These are phyloP conservation scores for Candida glucosophila DNA, from an alignment of 1,139 yeast species.

Conservation along the genomic window DNA sequence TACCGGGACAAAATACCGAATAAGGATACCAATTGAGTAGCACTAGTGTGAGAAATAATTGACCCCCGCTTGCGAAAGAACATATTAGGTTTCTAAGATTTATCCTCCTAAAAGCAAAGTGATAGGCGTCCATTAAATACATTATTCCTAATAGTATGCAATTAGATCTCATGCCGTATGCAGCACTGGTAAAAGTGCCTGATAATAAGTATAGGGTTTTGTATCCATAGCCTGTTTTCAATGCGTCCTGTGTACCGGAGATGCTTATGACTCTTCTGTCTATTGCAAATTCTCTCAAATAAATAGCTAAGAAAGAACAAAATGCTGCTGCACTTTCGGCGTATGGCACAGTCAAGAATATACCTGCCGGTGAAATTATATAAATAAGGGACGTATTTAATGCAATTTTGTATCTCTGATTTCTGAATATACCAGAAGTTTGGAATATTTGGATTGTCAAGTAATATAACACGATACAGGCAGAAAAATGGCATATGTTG, in stretches of 20 bases:
- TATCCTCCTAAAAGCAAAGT: slow-evolving; percentile 11
- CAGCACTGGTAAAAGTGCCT: slow-evolving; percentile 49
- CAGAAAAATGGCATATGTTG: slow-evolving; percentile 44
- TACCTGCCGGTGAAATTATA: slow-evolving; percentile 69
- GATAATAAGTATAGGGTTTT: slow-evolving; percentile 35
- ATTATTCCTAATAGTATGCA: slow-evolving; percentile 63
- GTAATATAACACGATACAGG: slow-evolving; percentile 42
- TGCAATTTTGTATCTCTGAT: slow-evolving; percentile 16
- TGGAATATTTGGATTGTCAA: slow-evolving; percentile 32
- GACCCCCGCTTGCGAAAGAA: slow-evolving; percentile 46
- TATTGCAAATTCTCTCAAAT: slow-evolving; percentile 36
- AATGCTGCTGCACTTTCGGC: slow-evolving; percentile 69
- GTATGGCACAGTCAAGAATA: slow-evolving; percentile 68
- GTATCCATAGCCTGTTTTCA: slow-evolving; percentile 3
- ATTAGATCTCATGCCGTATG: slow-evolving; percentile 66
- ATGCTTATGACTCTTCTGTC: slow-evolving; percentile 10
- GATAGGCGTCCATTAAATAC: slow-evolving; percentile 49
- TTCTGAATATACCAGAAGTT: slow-evolving; percentile 11
- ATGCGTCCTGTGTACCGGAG: slow-evolving; percentile 8
- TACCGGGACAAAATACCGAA: slow-evolving; percentile 52
- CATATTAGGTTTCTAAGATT: slow-evolving; percentile 10
- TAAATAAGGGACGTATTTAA: slow-evolving; percentile 38
- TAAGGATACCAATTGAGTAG: slow-evolving; percentile 48
- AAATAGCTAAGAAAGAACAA: slow-evolving; percentile 53
- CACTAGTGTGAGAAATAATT: slow-evolving; percentile 40